Evolutionary conservation across 106 monocot species (phyloP).

Genomic region (Dendrobium chrysotoxum): DNA sequence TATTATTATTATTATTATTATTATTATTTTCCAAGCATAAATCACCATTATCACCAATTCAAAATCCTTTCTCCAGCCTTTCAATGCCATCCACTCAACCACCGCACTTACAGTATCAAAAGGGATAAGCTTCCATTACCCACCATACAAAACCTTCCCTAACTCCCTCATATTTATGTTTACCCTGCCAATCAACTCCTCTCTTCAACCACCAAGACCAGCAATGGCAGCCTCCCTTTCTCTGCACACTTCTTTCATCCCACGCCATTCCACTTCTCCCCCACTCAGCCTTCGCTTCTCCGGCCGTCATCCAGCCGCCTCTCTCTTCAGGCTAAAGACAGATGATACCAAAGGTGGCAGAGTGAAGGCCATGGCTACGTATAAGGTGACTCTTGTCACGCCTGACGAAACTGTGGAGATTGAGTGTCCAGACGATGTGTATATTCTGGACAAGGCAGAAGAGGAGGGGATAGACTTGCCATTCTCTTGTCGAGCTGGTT

Average conservation of each 20-base stretch:
- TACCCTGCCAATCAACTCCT: neutral
- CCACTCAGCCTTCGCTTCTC: slow-evolving; percentile 5
- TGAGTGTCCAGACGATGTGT: slow-evolving; percentile 49
- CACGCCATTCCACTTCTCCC: too few relatives aligned
- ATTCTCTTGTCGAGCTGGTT: slow-evolving; percentile 81
- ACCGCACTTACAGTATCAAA: too few relatives aligned
- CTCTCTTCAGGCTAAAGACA: slow-evolving; percentile 11
- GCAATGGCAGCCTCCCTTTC: neutral
- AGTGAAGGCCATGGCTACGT: slow-evolving; percentile 33
- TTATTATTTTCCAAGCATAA: too few relatives aligned
- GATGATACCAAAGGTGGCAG: slow-evolving; percentile 17
- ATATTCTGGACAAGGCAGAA: slow-evolving; percentile 62
- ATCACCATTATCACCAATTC: too few relatives aligned
- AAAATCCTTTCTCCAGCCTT: too few relatives aligned
- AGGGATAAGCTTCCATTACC: too few relatives aligned
- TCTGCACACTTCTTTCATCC: neutral
- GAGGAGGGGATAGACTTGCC: slow-evolving; percentile 57
- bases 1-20: too few relatives aligned
- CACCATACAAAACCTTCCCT: too few relatives aligned
- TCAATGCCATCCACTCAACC: too few relatives aligned
- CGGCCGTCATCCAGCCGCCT: neutral
- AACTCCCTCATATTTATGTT: too few relatives aligned
- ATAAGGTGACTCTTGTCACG: slow-evolving; percentile 66
- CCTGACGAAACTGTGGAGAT: slow-evolving; percentile 26
- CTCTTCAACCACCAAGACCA: neutral